phyloP scores from a whole-genome alignment of 306 rosid species.

The Prunus fruticosa region DNA sequence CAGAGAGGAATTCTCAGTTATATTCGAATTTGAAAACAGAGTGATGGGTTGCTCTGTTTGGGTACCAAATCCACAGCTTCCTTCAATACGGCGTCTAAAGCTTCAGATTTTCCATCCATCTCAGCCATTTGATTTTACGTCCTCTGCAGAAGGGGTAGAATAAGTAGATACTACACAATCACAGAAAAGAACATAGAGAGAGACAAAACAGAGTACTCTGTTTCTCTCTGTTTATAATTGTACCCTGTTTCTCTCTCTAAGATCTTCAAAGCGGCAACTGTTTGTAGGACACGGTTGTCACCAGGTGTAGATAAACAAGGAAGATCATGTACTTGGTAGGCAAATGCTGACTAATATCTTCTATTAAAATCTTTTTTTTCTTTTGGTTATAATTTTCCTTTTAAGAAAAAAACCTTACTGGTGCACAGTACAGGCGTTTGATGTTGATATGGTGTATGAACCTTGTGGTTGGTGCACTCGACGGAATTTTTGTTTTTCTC shows the following conservation, averaged over 20 bases:
- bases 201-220: constrained; percentile 12
- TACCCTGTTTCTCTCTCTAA: neutral
- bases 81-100: constrained; percentile 64
- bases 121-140: neutral
- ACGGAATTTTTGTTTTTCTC: neutral
- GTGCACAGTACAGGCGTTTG: neutral
- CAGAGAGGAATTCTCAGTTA: too few relatives aligned
- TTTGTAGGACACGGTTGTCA: neutral
- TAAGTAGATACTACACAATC: neutral
- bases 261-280: constrained; percentile 18
- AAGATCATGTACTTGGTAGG: constrained; percentile 33
- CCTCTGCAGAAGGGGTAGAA: neutral
- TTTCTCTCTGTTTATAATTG: neutral
- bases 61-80: constrained; percentile 83
- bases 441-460: neutral
- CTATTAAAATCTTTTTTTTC: neutral
- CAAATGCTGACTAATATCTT: constrained; percentile 12
- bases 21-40: neutral
- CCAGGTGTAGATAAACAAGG: neutral
- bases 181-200: neutral
- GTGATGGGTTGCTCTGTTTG: constrained; percentile 24
- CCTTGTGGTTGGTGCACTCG: neutral
- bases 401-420: neutral
- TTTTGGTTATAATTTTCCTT: neutral
- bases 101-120: constrained; percentile 50